These are phyloP conservation scores for Amoebophrya sp. DNA, from an alignment of 169 alveolate genomes.

Conservation along the genomic window DNA sequence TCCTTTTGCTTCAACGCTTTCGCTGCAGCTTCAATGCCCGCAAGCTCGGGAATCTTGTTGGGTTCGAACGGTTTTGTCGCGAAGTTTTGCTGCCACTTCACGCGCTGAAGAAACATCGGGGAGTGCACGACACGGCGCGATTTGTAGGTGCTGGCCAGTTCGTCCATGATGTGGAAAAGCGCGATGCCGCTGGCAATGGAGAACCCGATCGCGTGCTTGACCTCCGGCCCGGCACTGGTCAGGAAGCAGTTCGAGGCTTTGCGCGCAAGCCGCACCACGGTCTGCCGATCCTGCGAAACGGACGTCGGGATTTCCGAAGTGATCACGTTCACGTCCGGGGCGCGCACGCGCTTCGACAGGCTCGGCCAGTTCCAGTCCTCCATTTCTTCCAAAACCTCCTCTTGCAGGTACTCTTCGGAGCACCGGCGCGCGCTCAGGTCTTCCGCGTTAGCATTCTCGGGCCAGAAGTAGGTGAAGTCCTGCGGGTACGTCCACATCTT, in stretches of 20 bases:
- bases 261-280: not conserved
- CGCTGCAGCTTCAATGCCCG: not conserved
- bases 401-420: not conserved
- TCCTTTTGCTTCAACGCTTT: too few relatives aligned
- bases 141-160: not conserved
- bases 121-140: not conserved
- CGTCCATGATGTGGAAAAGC: not conserved
- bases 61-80: not conserved
- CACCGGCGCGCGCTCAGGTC: not conserved
- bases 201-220: not conserved
- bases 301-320: not conserved
- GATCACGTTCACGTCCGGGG: not conserved
- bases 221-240: too few relatives aligned
- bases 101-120: not conserved
- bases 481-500: not conserved
- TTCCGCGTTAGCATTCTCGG: not conserved
- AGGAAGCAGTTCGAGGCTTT: not conserved
- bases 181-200: not conserved
- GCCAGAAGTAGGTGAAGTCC: not conserved
- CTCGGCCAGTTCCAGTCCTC: not conserved
- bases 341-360: too few relatives aligned
- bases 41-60: not conserved
- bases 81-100: too few relatives aligned
- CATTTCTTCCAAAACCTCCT: not conserved
- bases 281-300: not conserved